Percentiles rank a stretch among this genome's conserved stretches.
These are phyloP conservation scores for Bonia amplexicaulis DNA, from an alignment of 176 grass and related monocot species.

Conservation along the genomic window DNA sequence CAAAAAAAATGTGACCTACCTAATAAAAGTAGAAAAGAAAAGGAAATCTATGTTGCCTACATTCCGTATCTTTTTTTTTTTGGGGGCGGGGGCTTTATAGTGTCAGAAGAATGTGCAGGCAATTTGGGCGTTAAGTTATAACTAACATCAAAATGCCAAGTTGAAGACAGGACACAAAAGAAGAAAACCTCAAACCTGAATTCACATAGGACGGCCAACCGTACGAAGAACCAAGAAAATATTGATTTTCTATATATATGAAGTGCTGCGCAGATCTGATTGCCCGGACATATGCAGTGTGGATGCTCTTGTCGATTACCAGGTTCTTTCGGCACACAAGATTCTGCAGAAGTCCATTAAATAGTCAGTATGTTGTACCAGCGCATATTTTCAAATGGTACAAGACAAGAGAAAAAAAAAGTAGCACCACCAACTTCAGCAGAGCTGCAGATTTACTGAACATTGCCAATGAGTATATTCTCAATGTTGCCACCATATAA, in stretches of 20 bases:
- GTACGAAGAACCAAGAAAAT: slow-evolving; percentile 96
- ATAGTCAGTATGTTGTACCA: not conserved
- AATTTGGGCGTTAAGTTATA: not conserved
- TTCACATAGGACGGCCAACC: slow-evolving; percentile 82
- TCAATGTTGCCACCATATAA: not conserved
- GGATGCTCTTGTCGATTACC: slow-evolving; percentile 92
- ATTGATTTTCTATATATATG: slow-evolving; percentile 98
- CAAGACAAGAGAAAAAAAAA: not conserved
- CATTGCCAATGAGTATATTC: not conserved
- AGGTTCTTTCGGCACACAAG: slow-evolving; percentile 86
- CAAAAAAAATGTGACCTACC: slow-evolving; percentile 15
- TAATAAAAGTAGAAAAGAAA: slow-evolving; percentile 9
- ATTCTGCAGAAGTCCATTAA: slow-evolving; percentile 55
- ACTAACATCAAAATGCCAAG: not conserved
- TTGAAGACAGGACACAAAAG: not conserved
- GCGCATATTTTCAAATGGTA: not conserved
- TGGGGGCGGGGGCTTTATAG: not conserved
- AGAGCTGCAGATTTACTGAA: not conserved
- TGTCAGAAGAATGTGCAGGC: not conserved
- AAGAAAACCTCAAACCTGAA: slow-evolving; percentile 46
- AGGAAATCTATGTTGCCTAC: not conserved
- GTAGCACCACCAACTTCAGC: not conserved
- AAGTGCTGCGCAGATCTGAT: slow-evolving; percentile 97
- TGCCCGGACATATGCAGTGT: slow-evolving; percentile 89
- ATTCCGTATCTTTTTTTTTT: not conserved